phyloP scores from a whole-genome alignment of 2,329 filamentous ascomycete genomes.

The Pyricularia sp. region DNA sequence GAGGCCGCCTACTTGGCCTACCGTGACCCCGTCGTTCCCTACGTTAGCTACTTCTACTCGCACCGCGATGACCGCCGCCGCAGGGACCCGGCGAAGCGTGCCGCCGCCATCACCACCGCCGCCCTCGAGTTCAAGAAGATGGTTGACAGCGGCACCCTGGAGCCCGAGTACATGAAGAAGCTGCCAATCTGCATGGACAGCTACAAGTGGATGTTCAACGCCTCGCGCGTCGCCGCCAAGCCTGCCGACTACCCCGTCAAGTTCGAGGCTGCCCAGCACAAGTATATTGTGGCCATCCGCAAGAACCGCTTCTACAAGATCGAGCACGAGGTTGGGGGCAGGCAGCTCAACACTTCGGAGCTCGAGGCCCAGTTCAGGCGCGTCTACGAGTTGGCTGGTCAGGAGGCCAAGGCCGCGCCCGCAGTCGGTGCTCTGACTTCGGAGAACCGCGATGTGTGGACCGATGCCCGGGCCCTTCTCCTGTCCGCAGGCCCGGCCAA shows the following conservation, averaged over 20 bases:
- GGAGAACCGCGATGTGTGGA: conserved; percentile 90
- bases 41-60: conserved; percentile 99
- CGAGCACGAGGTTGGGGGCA: conserved; percentile 67
- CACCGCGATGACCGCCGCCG: conserved; percentile 87
- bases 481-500: conserved; percentile 72
- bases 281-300: conserved; percentile 81
- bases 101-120: conserved; percentile 79
- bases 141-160: conserved; percentile 72
- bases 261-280: conserved; percentile 60
- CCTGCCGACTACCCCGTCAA: conserved; percentile 78
- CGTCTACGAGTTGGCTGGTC: conserved; percentile 64
- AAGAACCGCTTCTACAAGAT: conserved; percentile 99
- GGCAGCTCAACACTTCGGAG: conserved; percentile 81
- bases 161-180: conserved; percentile 99
- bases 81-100: conserved; percentile 82
- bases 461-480: conserved; percentile 70
- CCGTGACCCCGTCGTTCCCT: conserved; percentile 91
- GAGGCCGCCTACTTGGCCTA: conserved; percentile 85
- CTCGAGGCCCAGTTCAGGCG: conserved; percentile 81
- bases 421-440: conserved; percentile 79
- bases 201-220: conserved; percentile 99
- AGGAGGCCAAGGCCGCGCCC: conserved; percentile 47
- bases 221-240: conserved; percentile 72
- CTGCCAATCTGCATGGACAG: conserved; percentile 97
- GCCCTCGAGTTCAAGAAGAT: conserved; percentile 90